A percentile compares a stretch with the other conserved stretches of the same genome.
phyloP scores from a whole-genome alignment of 1,139 yeast species.

The Pichia sp. region DNA sequence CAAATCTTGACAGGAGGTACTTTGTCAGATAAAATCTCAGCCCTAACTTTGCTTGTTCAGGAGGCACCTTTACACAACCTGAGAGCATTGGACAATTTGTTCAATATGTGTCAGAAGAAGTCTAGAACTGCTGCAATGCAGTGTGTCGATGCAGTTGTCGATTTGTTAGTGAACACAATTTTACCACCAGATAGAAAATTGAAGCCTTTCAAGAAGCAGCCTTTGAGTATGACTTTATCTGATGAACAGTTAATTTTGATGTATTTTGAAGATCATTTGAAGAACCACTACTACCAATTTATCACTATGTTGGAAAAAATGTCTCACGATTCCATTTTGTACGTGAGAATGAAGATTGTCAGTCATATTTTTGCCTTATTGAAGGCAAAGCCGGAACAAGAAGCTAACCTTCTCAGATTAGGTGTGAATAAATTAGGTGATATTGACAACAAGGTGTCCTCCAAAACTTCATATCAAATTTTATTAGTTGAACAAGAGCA shows the following conservation, averaged over 20 bases:
- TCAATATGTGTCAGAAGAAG: conserved; percentile 80
- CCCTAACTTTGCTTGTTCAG: conserved; percentile 83
- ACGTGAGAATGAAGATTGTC: conserved; percentile 74
- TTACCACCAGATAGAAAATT: conserved; percentile 77
- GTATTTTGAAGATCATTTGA: conserved; percentile 87
- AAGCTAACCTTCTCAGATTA: conserved; percentile 76
- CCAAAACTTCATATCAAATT: conserved; percentile 78
- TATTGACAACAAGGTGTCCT: conserved; percentile 80
- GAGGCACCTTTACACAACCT: conserved; percentile 92
- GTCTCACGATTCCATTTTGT: conserved; percentile 87
- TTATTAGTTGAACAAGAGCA: conserved; percentile 82
- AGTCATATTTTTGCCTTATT: conserved; percentile 74
- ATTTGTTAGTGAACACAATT: conserved; percentile 69
- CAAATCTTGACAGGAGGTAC: conserved; percentile 93
- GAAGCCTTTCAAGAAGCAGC: conserved; percentile 74
- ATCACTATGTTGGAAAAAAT: conserved; percentile 66
- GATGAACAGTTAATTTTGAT: conserved; percentile 57
- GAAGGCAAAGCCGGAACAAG: conserved; percentile 92
- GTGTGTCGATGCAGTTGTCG: conserved; percentile 84
- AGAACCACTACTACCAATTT: conserved; percentile 63
- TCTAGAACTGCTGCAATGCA: conserved; percentile 91
- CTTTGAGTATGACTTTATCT: conserved; percentile 40
- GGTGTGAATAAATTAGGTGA: conserved; percentile 96
- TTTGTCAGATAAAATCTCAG: conserved; percentile 89
- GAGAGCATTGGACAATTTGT: conserved; percentile 72